These are phyloP conservation scores for Candida verbasci DNA, from an alignment of 805 yeast species.

Conservation along the genomic window DNA sequence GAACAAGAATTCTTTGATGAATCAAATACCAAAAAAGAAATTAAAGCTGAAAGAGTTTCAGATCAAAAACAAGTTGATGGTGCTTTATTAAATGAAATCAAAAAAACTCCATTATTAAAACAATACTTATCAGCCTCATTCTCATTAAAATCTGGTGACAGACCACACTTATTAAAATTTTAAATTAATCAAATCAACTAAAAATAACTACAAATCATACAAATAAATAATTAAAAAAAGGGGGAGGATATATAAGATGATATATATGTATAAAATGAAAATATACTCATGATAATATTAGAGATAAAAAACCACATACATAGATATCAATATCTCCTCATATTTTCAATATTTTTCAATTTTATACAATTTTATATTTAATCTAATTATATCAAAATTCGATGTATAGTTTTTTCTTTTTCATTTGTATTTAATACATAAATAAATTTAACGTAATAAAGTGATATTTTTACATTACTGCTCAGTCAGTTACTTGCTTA, in stretches of 20 bases:
- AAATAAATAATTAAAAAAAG: not conserved
- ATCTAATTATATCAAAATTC: no score
- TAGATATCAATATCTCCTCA: no score
- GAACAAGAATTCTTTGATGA: slow-evolving; percentile 90
- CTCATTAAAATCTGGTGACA: slow-evolving; percentile 97
- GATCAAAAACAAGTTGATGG: slow-evolving; percentile 96
- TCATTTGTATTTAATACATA: no score
- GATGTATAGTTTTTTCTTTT: no score
- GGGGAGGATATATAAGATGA: not conserved
- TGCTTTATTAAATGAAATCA: slow-evolving; percentile 87
- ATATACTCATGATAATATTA: no score
- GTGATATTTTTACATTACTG: no score
- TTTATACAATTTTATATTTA: no score
- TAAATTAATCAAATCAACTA: slow-evolving; percentile 18
- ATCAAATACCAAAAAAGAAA: slow-evolving; percentile 72
- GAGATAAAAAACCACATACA: no score
- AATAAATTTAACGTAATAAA: no score
- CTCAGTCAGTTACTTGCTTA: no score
- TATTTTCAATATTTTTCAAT: no score
- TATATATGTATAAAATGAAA: no score
- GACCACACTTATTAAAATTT: slow-evolving; percentile 96
- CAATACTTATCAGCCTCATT: slow-evolving; percentile 94
- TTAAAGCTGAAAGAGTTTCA: slow-evolving; percentile 89
- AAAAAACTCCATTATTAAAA: slow-evolving; percentile 95
- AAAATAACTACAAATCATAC: not conserved